These are phyloP conservation scores for Heimioporus punctisporus DNA, from an alignment of 1,284 basidiomycete species.

Conservation along the genomic window DNA sequence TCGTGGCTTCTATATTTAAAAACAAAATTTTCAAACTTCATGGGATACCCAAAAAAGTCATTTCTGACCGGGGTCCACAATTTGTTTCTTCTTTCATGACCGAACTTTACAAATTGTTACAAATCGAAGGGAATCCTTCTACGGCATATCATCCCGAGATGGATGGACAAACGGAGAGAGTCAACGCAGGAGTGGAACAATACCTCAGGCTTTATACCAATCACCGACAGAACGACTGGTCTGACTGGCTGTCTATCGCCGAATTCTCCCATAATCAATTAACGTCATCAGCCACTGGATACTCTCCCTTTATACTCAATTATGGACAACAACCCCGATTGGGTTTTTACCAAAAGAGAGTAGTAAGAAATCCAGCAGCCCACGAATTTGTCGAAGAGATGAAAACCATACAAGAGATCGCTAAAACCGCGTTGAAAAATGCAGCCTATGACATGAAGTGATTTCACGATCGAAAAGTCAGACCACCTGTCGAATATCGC, in stretches of 20 bases:
- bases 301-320: background rate
- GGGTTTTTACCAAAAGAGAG: too few relatives aligned
- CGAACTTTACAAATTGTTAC: conserved; percentile 17
- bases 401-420: too few relatives aligned
- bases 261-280: background rate
- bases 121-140: background rate
- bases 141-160: too few relatives aligned
- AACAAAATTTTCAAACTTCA: conserved; percentile 35
- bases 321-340: background rate
- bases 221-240: background rate
- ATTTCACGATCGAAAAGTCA: background rate
- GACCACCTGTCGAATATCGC: background rate
- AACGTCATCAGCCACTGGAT: background rate
- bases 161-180: background rate
- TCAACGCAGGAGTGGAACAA: background rate
- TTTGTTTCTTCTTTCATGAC: conserved; percentile 24
- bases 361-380: background rate
- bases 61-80: conserved; percentile 20
- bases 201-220: background rate
- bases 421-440: too few relatives aligned
- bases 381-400: background rate
- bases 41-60: background rate
- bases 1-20: conserved; percentile 23
- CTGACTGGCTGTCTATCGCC: background rate
- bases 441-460: too few relatives aligned